Conservation (phyloP, 495 filamentous ascomycete species). For the Monascus purpureus region DNA sequence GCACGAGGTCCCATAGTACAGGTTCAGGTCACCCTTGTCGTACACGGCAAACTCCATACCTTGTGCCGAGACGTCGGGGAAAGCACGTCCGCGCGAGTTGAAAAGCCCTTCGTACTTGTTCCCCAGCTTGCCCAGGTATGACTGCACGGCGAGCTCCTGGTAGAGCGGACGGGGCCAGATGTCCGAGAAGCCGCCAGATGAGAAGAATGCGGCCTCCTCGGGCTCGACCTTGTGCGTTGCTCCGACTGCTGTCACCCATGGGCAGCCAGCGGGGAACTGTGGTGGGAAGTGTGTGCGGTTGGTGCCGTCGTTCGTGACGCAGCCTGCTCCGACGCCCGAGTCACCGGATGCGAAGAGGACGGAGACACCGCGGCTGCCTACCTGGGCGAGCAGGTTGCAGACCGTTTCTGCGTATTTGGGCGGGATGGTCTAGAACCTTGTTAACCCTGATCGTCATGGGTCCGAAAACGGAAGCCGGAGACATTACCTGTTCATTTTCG, state of each 20-base stretch:
- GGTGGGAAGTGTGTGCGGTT: slow-evolving; percentile 54
- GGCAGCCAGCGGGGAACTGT: slow-evolving; percentile 58
- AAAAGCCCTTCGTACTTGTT: slow-evolving; percentile 33
- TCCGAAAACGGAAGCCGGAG: neutral
- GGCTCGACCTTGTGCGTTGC: slow-evolving; percentile 45
- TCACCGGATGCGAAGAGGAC: slow-evolving; percentile 62
- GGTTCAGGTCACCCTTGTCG: slow-evolving; percentile 33
- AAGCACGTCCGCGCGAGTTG: slow-evolving; percentile 51
- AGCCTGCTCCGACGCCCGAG: slow-evolving; percentile 52
- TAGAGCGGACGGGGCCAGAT: slow-evolving; percentile 46
- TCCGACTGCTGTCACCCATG: slow-evolving; percentile 60
- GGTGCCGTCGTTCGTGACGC: slow-evolving; percentile 50
- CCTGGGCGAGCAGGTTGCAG: slow-evolving; percentile 55
- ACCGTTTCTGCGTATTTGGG: slow-evolving; percentile 49
- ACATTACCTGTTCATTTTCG: slow-evolving; percentile 49
- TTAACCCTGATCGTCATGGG: slow-evolving; percentile 1
- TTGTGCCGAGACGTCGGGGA: slow-evolving; percentile 63
- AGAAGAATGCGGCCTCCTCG: slow-evolving; percentile 41
- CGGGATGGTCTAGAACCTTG: slow-evolving; percentile 45
- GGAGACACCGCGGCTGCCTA: slow-evolving; percentile 64
- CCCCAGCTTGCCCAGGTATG: slow-evolving; percentile 41
- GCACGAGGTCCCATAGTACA: slow-evolving; percentile 52
- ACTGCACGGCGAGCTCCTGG: slow-evolving; percentile 42
- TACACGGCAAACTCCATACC: slow-evolving; percentile 38
- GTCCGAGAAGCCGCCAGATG: slow-evolving; percentile 57